These are phyloP conservation scores for Celoporthe dispersa DNA, from an alignment of 2,329 filamentous ascomycete genomes.

Conservation along the genomic window DNA sequence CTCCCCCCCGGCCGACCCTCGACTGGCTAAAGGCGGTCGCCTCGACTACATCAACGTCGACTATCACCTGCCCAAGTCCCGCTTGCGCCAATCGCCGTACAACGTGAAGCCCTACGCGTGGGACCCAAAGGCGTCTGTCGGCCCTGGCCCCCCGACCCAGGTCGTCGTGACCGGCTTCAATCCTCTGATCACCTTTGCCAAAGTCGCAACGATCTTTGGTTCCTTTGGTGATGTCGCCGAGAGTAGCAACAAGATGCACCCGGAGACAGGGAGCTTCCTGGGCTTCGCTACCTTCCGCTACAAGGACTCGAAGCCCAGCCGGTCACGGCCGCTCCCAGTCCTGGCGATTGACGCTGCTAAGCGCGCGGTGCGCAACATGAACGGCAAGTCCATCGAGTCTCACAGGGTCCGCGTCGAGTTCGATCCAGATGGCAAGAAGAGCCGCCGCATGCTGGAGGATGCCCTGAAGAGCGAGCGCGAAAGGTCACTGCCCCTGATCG, in stretches of 20 bases:
- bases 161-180: conserved; percentile 97
- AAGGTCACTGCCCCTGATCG: conserved; percentile 50
- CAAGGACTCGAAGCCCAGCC: conserved; percentile 67
- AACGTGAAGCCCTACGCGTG: conserved; percentile 80
- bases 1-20: conserved; percentile 78
- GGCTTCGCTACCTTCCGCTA: conserved; percentile 93
- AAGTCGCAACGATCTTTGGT: conserved; percentile 76
- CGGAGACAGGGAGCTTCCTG: conserved; percentile 89
- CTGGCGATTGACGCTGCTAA: conserved; percentile 81
- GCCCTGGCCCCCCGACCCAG: conserved; percentile 86
- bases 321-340: conserved; percentile 57
- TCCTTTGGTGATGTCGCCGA: conserved; percentile 86
- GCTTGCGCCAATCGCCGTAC: conserved; percentile 74
- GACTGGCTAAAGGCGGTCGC: conserved; percentile 71
- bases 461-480: conserved; percentile 71
- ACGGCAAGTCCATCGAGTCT: conserved; percentile 79
- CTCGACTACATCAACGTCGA: conserved; percentile 71
- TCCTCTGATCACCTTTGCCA: conserved; percentile 79
- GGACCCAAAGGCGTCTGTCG: conserved; percentile 82
- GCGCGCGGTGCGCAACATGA: conserved; percentile 75
- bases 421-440: conserved; percentile 86
- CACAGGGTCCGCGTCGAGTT: conserved; percentile 81
- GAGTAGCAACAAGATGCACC: conserved; percentile 93
- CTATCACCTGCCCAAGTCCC: conserved; percentile 72
- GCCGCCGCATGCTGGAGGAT: conserved; percentile 76